Evolutionary conservation across 305 asterid genomes (phyloP), one percentile per base, ranked within the genome.

Genomic region (Fraxinus sp.): DNA sequence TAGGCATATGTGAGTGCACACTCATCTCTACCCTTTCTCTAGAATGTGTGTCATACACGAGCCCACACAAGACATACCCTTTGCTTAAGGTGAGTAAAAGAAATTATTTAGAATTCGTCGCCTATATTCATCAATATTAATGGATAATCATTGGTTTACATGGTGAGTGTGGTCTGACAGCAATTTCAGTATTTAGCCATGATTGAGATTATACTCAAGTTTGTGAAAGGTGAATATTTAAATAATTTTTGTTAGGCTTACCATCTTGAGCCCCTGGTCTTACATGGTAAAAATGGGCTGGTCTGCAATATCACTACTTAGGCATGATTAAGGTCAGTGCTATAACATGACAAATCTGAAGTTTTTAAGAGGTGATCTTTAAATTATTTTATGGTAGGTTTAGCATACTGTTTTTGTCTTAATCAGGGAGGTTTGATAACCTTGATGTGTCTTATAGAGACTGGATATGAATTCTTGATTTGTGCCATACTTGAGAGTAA

Each of bases 241-340:
- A 68, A 22, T 68, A 7, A 7, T 11, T 68, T 68, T 16, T 13
- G 37, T 28, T 68, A 11, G 75, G 39, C 13, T 28, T 68, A 68
- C 75, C 37, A 28, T 68, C 16, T 68, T 68, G 39, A 68, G 74
- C 35, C 32, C 33, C n/a, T 26, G 18, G 30, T 62, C 71, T 66
- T 26, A 7, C 8, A 24, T 24, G 74, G 26, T 11, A 4, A 52
- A 66, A 66, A 66, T 24, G 36, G 37, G 36, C 18, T 11, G 37
- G 74, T 1, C 74, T 59, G 37, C 71, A 52, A n/a, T 52, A 16
- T 52, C 64, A 13, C 52, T 66, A 80, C 14, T 57, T 26, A 59
- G 81, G 80, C 79, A 55, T 78, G 76, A 49, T 75, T 73, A 35
- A 32, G 39, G 32, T 70, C 6, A 66, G 36, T 70, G 18, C 18